Evolutionary conservation across 495 filamentous ascomycete genomes (phyloP).

Genomic region (Talaromyces wortmannii): DNA sequence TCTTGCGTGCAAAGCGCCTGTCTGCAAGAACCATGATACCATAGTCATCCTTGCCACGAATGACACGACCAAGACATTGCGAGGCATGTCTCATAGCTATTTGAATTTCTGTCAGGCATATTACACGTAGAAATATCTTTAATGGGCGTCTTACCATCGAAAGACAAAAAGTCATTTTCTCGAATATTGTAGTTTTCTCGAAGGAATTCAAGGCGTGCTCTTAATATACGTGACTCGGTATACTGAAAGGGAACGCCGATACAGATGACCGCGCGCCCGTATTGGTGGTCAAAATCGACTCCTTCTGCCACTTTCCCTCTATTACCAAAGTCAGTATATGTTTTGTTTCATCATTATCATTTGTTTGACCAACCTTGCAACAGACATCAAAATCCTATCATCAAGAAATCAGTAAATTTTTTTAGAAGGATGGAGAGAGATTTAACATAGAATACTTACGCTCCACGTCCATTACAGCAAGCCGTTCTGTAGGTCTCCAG

Average conservation of each 20-base stretch:
- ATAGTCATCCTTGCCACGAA: conserved; percentile 97
- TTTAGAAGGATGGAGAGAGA: background rate
- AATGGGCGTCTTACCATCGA: conserved; percentile 46
- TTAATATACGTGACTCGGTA: conserved; percentile 94
- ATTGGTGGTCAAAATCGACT: conserved; percentile 99
- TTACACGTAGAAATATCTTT: background rate
- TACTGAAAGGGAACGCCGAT: conserved; percentile 99
- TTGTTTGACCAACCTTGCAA: background rate
- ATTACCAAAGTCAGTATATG: conserved; percentile 58
- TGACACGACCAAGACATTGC: conserved; percentile 91
- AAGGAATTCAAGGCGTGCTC: conserved; percentile 91
- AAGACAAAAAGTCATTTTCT: conserved; percentile 97
- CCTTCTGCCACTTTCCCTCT: conserved; percentile 96
- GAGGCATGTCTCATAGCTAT: conserved; percentile 92
- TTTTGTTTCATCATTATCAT: background rate
- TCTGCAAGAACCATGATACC: conserved; percentile 98
- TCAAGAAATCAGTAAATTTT: background rate
- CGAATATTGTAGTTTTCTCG: conserved; percentile 95
- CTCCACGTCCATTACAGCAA: conserved; percentile 93
- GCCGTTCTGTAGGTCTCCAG: conserved; percentile 96
- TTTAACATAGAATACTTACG: conserved; percentile 56
- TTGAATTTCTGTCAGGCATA: background rate
- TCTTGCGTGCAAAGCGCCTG: conserved; percentile 82
- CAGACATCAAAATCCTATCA: conserved; percentile 3
- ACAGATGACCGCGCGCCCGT: conserved; percentile 91